Conservation (phyloP, 2,329 filamentous ascomycete genomes). For the Phyllosticta citriasiana region DNA sequence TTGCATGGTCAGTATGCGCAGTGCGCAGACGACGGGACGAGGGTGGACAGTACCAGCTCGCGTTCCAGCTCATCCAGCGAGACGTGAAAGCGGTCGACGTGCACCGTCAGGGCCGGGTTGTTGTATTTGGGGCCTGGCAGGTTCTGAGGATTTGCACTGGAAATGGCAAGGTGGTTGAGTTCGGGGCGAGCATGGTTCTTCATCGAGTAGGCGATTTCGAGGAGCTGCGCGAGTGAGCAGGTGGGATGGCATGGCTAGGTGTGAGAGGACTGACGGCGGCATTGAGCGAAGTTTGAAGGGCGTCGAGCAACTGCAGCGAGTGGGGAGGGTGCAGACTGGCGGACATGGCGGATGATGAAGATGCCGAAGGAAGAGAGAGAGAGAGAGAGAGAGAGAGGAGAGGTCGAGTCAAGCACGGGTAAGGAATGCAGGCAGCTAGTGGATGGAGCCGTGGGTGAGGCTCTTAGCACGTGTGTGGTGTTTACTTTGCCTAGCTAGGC, state of each 20-base stretch:
- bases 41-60: conserved; percentile 28
- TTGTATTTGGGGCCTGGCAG: conserved; percentile 33
- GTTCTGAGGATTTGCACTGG: conserved; percentile 31
- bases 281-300: conserved; percentile 38
- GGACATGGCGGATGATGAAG: neutral
- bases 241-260: neutral
- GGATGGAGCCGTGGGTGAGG: neutral
- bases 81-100: conserved; percentile 36
- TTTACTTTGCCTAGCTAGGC: neutral
- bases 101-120: conserved; percentile 31
- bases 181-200: conserved; percentile 10
- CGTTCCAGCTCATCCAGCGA: conserved; percentile 43
- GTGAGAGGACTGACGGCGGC: conserved; percentile 30
- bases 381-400: neutral
- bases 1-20: neutral
- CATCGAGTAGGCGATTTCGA: conserved; percentile 6
- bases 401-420: neutral
- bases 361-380: no score
- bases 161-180: conserved; percentile 26
- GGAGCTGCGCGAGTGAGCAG: conserved; percentile 1
- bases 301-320: conserved; percentile 26
- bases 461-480: neutral
- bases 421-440: neutral
- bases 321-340: neutral
- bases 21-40: neutral